Conservation (phyloP, 129 eudicot species). For the Lonicera japonica region DNA sequence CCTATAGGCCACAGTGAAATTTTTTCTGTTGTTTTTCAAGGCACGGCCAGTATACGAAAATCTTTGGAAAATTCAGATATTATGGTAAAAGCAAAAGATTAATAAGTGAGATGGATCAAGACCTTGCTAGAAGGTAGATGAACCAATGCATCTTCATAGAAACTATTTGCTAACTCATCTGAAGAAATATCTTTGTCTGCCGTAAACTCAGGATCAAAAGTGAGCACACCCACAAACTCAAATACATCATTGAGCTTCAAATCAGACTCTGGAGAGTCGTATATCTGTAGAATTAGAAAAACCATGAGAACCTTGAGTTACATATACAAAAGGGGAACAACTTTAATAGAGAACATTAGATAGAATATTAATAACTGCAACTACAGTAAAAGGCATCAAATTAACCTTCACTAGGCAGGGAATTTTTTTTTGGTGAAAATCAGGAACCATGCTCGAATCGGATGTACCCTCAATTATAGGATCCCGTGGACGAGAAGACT, state of each 20-base stretch:
- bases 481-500: conserved; percentile 16
- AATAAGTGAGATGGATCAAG: too few species aligned
- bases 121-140: conserved; percentile 71
- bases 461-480: conserved; percentile 22
- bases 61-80: too few species aligned
- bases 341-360: background rate
- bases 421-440: conserved; percentile 38
- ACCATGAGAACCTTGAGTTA: background rate
- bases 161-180: conserved; percentile 31
- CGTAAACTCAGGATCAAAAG: conserved; percentile 55
- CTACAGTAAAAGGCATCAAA: background rate
- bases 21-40: too few species aligned
- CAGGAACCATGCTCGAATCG: conserved; percentile 21
- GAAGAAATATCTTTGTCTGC: conserved; percentile 30
- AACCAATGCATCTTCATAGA: conserved; percentile 49
- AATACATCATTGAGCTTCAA: conserved; percentile 84
- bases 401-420: conserved; percentile 90
- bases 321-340: background rate
- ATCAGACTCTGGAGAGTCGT: conserved; percentile 72
- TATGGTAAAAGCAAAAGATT: too few species aligned
- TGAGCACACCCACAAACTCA: conserved; percentile 91
- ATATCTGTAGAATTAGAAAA: conserved; percentile 44
- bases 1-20: too few species aligned
- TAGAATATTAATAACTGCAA: background rate
- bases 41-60: too few species aligned